Evolutionary conservation across 2,329 filamentous ascomycete species (phyloP).

Genomic region (Daldinia sp.): DNA sequence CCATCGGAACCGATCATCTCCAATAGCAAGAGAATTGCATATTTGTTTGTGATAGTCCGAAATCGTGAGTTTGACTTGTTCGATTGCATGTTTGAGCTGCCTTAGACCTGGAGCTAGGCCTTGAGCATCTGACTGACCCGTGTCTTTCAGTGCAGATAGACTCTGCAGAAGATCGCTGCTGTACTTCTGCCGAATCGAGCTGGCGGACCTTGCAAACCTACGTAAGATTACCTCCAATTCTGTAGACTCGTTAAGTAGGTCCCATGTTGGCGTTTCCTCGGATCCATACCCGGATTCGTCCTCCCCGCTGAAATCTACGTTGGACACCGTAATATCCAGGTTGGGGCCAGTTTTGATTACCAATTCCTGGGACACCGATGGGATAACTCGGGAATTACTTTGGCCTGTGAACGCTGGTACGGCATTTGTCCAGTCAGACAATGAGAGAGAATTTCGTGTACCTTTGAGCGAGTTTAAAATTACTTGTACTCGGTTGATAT

Average conservation of each 20-base stretch:
- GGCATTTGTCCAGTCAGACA: slow-evolving; percentile 6
- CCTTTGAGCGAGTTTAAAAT: slow-evolving; percentile 22
- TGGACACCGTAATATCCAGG: not conserved
- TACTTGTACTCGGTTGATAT: slow-evolving; percentile 28
- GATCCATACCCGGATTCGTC: not conserved
- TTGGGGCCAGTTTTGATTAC: slow-evolving; percentile 21
- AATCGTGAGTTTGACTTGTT: not conserved
- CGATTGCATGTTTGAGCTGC: slow-evolving; percentile 4
- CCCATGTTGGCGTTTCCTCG: not conserved
- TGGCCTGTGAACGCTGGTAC: slow-evolving; percentile 15
- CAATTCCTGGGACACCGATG: slow-evolving; percentile 27
- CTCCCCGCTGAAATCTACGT: not conserved
- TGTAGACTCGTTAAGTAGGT: slow-evolving; percentile 10
- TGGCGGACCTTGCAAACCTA: slow-evolving; percentile 47
- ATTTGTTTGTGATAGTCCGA: slow-evolving; percentile 17
- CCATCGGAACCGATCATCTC: slow-evolving; percentile 53
- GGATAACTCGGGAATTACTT: slow-evolving; percentile 13
- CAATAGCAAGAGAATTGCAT: slow-evolving; percentile 14
- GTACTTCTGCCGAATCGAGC: slow-evolving; percentile 55
- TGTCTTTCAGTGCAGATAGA: slow-evolving; percentile 29
- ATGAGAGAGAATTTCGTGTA: not conserved
- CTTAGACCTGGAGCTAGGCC: not conserved
- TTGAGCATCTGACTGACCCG: not conserved
- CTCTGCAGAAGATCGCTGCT: slow-evolving; percentile 46
- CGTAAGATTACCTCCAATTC: slow-evolving; percentile 52